phyloP scores from a whole-genome alignment of 352 stramenopile genomes.

The Stephanocyclus meneghinianus region DNA sequence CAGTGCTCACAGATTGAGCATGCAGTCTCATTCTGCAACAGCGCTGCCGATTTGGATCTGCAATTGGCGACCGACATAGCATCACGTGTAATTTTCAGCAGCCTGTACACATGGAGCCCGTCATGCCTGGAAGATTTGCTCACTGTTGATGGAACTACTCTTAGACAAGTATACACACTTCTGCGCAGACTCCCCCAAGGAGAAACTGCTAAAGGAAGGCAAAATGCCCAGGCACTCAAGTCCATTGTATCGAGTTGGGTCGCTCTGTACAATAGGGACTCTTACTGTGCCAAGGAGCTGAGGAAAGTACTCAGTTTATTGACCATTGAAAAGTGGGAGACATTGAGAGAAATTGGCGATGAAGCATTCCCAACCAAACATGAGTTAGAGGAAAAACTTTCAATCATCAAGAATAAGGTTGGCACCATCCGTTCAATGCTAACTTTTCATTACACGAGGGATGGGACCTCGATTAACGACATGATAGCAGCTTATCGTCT shows the following conservation, averaged over 20 bases:
- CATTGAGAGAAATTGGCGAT: conserved; percentile 17
- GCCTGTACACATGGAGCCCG: conserved; percentile 39
- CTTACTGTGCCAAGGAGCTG: conserved; percentile 2
- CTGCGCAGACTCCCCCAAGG: conserved; percentile 10
- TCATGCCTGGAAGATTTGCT: conserved; percentile 31
- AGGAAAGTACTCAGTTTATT: conserved; percentile 3
- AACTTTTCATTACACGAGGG: conserved; percentile 12
- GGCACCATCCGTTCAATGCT: conserved; percentile 12
- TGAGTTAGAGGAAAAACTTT: conserved; percentile 28
- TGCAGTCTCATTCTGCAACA: conserved; percentile 30
- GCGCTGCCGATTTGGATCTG: not conserved
- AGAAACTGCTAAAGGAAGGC: not conserved
- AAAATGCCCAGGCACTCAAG: conserved; percentile 7
- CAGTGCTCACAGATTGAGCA: conserved; percentile 30
- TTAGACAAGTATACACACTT: conserved; percentile 9
- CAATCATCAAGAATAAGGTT: conserved; percentile 17
- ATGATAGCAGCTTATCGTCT: conserved; percentile 33
- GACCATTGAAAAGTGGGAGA: conserved; percentile 28
- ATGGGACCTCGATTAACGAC: conserved; percentile 16
- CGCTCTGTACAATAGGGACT: conserved; percentile 16
- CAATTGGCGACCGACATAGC: conserved; percentile 11
- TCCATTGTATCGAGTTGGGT: conserved; percentile 30
- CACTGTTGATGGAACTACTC: conserved; percentile 9
- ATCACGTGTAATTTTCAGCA: conserved; percentile 27
- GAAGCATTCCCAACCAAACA: conserved; percentile 19